phyloP scores from a whole-genome alignment of 306 rosid species.

The Dryas octopetala region DNA sequence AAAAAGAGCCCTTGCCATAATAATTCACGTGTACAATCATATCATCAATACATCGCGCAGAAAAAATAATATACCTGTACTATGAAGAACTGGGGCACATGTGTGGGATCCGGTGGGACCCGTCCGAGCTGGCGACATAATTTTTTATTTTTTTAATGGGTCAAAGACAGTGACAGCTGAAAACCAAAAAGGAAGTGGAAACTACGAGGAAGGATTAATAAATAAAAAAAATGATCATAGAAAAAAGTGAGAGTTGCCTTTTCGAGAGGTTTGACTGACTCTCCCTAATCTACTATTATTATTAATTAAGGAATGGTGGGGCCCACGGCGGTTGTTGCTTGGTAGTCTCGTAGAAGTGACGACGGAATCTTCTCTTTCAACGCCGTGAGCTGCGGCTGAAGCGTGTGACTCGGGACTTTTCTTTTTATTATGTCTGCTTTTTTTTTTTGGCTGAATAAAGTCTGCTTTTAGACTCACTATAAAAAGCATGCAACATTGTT shows the following conservation, averaged over 20 bases:
- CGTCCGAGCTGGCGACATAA: conserved; percentile 24
- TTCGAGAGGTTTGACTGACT: conserved; percentile 13
- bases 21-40: too few species aligned
- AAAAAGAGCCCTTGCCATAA: too few species aligned
- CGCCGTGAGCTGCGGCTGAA: neutral
- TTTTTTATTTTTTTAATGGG: neutral
- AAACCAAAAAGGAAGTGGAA: neutral
- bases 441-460: too few species aligned
- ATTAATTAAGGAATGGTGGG: neutral
- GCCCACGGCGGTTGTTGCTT: neutral
- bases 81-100: neutral
- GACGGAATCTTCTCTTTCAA: conserved; percentile 7
- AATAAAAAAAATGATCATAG: neutral
- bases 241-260: conserved; percentile 13
- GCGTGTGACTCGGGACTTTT: too few species aligned
- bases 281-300: too few species aligned
- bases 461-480: too few species aligned
- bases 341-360: neutral
- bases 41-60: too few species aligned
- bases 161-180: conserved; percentile 21
- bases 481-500: too few species aligned
- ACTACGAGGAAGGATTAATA: conserved; percentile 4
- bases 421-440: too few species aligned
- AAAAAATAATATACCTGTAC: neutral
- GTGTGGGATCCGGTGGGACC: conserved; percentile 24